phyloP scores from a whole-genome alignment of 768 basidiomycete genomes.

The Calocybe cyanea region DNA sequence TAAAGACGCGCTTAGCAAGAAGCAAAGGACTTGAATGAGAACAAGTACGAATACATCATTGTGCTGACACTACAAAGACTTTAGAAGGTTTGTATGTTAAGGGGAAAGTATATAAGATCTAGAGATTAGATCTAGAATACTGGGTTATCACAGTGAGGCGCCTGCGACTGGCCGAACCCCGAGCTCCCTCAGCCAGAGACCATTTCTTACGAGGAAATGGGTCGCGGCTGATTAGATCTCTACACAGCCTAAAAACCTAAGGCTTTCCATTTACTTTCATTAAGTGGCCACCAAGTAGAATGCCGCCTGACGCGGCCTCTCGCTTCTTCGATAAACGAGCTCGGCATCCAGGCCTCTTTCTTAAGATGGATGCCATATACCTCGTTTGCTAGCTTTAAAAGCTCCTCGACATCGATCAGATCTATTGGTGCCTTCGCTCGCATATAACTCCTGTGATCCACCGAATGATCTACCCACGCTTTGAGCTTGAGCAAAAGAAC shows the following conservation, averaged over 20 bases:
- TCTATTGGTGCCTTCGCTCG: constrained; percentile 36
- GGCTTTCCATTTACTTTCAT: constrained; percentile 3
- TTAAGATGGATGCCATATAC: constrained; percentile 18
- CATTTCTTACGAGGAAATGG: no score
- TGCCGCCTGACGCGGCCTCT: constrained; percentile 21
- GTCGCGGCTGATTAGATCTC: no score
- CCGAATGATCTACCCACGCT: constrained; percentile 38
- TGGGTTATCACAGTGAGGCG: no score
- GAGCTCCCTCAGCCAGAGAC: no score
- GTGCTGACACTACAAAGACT: no score
- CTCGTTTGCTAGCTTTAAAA: constrained; percentile 33
- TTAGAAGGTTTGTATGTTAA: no score
- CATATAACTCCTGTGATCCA: constrained; percentile 26
- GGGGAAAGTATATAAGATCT: no score
- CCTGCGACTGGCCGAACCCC: no score
- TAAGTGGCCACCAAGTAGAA: constrained; percentile 10
- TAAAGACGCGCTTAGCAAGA: no score
- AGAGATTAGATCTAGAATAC: no score
- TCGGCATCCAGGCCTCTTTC: constrained; percentile 25
- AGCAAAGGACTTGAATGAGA: no score
- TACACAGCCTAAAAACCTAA: constrained; percentile 9
- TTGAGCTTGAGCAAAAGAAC: constrained; percentile 39
- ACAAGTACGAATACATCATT: no score
- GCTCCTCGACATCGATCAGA: constrained; percentile 35
- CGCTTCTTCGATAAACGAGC: constrained; percentile 24